A percentile compares a stretch with the other conserved stretches of the same genome.
phyloP scores from a whole-genome alignment of 371 early-diverging fungal genomes.

The Lichtheimia ramosa region DNA sequence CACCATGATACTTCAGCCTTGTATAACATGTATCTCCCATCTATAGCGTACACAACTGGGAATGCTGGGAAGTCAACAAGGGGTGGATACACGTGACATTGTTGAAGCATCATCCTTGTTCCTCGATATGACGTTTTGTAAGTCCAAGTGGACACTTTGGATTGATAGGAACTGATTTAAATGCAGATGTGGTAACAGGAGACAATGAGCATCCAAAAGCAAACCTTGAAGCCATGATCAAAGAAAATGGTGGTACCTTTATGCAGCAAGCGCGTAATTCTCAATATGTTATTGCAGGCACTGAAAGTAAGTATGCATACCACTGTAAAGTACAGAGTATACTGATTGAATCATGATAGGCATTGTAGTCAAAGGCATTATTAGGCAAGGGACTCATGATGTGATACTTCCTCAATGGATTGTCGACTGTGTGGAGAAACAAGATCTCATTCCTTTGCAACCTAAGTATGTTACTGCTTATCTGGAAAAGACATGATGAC shows the following conservation, averaged over 20 bases:
- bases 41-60: not conserved
- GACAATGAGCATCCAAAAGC: conserved; percentile 41
- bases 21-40: not conserved
- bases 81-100: conserved; percentile 43
- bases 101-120: conserved; percentile 51
- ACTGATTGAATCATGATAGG: not conserved
- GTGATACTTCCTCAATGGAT: conserved; percentile 65
- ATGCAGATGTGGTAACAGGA: conserved; percentile 46
- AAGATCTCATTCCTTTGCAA: conserved; percentile 48
- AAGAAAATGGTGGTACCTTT: conserved; percentile 63
- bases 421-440: conserved; percentile 55
- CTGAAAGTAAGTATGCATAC: conserved; percentile 26
- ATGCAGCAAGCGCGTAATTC: conserved; percentile 54
- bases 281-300: conserved; percentile 60
- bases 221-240: conserved; percentile 57
- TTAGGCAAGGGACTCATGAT: conserved; percentile 40
- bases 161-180: not conserved
- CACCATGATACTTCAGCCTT: no score
- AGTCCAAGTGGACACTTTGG: conserved; percentile 8
- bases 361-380: conserved; percentile 44
- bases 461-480: conserved; percentile 39
- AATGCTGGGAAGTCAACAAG: conserved; percentile 33
- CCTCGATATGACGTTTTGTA: conserved; percentile 60
- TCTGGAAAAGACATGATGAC: not conserved
- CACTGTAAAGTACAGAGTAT: no score